A percentile compares a stretch with the other conserved stretches of the same genome.
These are phyloP conservation scores for Quercus suber DNA, from an alignment of 306 rosid species.

Conservation along the genomic window DNA sequence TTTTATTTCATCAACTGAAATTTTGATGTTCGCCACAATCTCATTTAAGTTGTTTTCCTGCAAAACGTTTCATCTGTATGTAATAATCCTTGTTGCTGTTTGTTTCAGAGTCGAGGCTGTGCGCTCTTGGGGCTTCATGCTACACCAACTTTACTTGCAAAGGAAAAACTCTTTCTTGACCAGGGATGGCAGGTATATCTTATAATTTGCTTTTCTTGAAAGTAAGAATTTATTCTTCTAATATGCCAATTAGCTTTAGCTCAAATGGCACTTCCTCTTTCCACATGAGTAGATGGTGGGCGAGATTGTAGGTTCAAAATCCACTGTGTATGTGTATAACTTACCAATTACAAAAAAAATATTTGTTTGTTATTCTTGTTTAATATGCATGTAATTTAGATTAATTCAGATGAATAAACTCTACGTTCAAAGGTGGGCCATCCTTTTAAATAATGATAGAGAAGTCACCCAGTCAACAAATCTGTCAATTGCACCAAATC, in stretches of 20 bases:
- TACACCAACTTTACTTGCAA: conserved; percentile 70
- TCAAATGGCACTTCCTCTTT: too few species aligned
- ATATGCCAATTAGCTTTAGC: background rate
- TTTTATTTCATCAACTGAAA: background rate
- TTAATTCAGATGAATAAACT: background rate
- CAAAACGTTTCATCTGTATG: background rate
- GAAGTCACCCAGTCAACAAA: conserved; percentile 21
- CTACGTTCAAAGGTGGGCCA: background rate
- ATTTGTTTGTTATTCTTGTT: background rate
- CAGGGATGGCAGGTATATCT: conserved; percentile 86
- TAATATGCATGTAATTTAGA: conserved; percentile 8
- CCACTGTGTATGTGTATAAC: too few species aligned
- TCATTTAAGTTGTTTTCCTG: background rate
- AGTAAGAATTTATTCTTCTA: background rate
- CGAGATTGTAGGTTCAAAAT: too few species aligned
- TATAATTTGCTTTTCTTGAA: conserved; percentile 1
- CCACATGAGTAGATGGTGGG: too few species aligned
- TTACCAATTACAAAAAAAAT: too few species aligned
- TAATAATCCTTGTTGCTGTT: conserved; percentile 8
- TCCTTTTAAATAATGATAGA: conserved; percentile 8
- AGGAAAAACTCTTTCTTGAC: conserved; percentile 78
- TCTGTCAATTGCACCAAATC: background rate
- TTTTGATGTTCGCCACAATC: background rate
- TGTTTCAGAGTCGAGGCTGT: conserved; percentile 76
- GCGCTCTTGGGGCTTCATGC: conserved; percentile 66